These are phyloP conservation scores for Colletotrichum sp. DNA, from an alignment of 2,329 filamentous ascomycete species.

Conservation along the genomic window DNA sequence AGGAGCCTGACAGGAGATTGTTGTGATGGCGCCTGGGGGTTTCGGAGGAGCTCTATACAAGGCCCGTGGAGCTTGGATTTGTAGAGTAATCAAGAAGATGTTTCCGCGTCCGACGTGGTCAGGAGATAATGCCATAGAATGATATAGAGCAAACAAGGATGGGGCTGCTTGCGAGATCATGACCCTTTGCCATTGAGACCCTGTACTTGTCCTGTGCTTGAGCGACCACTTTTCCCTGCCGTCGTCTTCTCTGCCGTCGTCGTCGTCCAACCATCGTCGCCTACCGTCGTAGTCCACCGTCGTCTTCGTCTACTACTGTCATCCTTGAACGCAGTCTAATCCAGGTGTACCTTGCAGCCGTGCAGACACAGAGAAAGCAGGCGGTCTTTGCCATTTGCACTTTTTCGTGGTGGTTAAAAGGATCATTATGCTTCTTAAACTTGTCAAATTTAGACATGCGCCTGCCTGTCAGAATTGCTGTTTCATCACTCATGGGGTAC, in stretches of 20 bases:
- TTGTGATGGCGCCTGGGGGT: neutral
- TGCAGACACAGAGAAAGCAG: neutral
- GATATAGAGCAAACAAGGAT: neutral
- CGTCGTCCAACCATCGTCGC: neutral
- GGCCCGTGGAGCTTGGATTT: neutral
- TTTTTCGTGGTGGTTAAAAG: neutral
- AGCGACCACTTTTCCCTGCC: neutral
- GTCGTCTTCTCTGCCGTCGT: neutral
- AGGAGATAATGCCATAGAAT: neutral
- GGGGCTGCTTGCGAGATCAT: neutral
- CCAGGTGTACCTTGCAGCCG: neutral
- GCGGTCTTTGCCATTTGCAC: neutral
- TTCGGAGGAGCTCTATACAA: neutral
- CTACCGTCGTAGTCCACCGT: neutral
- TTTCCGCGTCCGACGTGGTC: neutral
- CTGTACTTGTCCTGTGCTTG: neutral
- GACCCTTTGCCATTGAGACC: neutral
- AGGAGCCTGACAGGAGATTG: neutral
- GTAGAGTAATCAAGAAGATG: neutral
- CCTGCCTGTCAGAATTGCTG: neutral
- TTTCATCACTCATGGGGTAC: neutral
- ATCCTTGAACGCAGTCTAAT: neutral
- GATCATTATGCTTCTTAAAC: neutral
- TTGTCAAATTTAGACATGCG: neutral
- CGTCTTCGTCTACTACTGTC: too few species aligned